Evolutionary conservation across 495 filamentous ascomycete species (phyloP), one percentile per base, ranked within the genome.

Genomic region (Niebla homalea): DNA sequence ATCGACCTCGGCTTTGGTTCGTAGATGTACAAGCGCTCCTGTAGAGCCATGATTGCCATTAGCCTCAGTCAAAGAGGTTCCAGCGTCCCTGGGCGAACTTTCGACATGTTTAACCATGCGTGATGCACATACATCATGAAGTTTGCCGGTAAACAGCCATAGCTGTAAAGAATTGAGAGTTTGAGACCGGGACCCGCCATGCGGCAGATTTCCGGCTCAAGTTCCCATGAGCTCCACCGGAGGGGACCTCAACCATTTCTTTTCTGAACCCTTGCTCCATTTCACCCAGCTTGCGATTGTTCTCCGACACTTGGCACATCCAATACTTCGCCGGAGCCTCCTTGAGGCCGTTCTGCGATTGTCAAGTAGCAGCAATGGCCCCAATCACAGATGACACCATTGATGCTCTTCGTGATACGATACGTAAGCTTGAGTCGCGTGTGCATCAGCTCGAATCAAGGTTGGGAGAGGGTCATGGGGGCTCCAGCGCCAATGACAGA

Each of bases 381-480:
- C 81, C 83, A 62, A 82, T 88, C 67, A 81, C 84, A 59, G 80
- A 88, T 62, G 83, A 90, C 57, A 72, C 67, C 53, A 72, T 88
- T 59, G 73, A 83, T 62, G 74, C 74, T 64, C 78, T 94, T 55
- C 81, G 85, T 64, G 76, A 85, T 63, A 71, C 84, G 50, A 83
- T 97, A 65, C 66, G 77, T 57, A 80, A 83, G 74, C 80, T 99
- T 51, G 88, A 99, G 70, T 68, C 76, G 60, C 81, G 88, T 51
- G 80, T 97, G 57, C 74, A 79, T 63, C 74, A 86, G 46, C 71
- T 96, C 49, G 89, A 96, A 67, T 61, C 67, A 56, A 74, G 71
- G 58, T 62, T 86, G 43, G 69, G 77, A 64, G 72, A 67, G 39
- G 62, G 69, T 50, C 70, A 69, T 54, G 63, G 64, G 32, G 56